Evolutionary conservation across 2,329 filamentous ascomycete species (phyloP).

Genomic region (Elsinoe perseae): DNA sequence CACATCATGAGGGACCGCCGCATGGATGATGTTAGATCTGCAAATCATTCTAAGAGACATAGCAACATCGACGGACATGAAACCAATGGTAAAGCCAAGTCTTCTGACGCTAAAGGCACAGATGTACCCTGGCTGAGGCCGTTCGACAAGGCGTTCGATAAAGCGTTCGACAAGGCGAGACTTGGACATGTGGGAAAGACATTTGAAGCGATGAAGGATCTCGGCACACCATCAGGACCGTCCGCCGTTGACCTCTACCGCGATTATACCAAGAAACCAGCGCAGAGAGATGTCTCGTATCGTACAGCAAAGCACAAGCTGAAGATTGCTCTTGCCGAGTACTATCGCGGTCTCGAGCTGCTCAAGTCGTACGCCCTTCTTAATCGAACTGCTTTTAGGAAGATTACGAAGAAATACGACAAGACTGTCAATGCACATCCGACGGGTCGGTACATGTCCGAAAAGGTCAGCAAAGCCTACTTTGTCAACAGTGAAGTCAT

Average conservation of each 20-base stretch:
- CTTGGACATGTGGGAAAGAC: conserved; percentile 49
- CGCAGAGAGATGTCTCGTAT: conserved; percentile 60
- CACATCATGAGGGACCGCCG: conserved; percentile 87
- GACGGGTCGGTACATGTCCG: conserved; percentile 72
- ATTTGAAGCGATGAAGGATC: conserved; percentile 38
- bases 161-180: conserved; percentile 20
- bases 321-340: conserved; percentile 84
- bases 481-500: conserved; percentile 85
- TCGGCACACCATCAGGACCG: conserved; percentile 35
- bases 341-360: conserved; percentile 83
- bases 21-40: conserved; percentile 57
- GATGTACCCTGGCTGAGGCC: conserved; percentile 31
- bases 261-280: conserved; percentile 37
- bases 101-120: not conserved
- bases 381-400: conserved; percentile 88
- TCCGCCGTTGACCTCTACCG: conserved; percentile 30
- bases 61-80: conserved; percentile 2
- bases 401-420: conserved; percentile 98
- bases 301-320: conserved; percentile 82
- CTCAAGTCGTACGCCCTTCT: conserved; percentile 85
- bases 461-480: conserved; percentile 82
- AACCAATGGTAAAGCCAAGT: conserved; percentile 6
- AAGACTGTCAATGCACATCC: conserved; percentile 76
- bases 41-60: conserved; percentile 6
- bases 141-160: conserved; percentile 31